A percentile compares a stretch with the other conserved stretches of the same genome.
Evolutionary conservation across 139 green algal species (phyloP).

Genomic region (Coelastrella sp.): DNA sequence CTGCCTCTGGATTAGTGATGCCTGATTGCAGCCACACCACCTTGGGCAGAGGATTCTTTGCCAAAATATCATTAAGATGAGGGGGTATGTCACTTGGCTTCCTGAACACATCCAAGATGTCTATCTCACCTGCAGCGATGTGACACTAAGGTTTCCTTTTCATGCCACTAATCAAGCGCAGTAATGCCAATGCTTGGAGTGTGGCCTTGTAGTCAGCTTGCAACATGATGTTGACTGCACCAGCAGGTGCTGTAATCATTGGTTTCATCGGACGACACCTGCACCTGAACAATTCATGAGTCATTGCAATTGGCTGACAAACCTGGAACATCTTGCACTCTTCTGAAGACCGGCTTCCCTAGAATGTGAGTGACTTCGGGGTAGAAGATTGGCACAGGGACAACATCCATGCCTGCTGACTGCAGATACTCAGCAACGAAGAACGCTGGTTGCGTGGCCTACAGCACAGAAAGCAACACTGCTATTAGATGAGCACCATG

Average conservation of each 20-base stretch:
- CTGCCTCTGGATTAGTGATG: slow-evolving; percentile 61
- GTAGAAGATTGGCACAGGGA: slow-evolving; percentile 75
- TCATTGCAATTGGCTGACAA: not conserved
- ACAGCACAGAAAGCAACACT: not conserved
- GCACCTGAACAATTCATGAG: too few species aligned
- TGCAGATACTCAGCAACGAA: slow-evolving; percentile 69
- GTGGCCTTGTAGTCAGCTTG: too few species aligned
- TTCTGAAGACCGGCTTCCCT: slow-evolving; percentile 61
- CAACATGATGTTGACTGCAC: too few species aligned
- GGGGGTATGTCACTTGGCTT: slow-evolving; percentile 47
- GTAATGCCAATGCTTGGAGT: not conserved
- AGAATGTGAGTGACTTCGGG: slow-evolving; percentile 66
- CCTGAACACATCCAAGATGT: slow-evolving; percentile 47
- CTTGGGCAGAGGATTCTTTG: slow-evolving; percentile 46
- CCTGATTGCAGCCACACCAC: slow-evolving; percentile 73
- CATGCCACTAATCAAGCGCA: not conserved
- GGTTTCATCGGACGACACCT: too few species aligned
- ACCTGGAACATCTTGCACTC: slow-evolving; percentile 56
- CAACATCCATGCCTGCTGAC: slow-evolving; percentile 57
- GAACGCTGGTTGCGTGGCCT: slow-evolving; percentile 62
- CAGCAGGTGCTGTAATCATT: too few species aligned
- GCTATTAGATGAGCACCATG: too few species aligned
- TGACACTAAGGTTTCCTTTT: not conserved
- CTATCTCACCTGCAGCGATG: slow-evolving; percentile 29
- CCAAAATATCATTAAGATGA: slow-evolving; percentile 71